A percentile compares a stretch with the other conserved stretches of the same genome.
Conservation (phyloP, 2,329 filamentous ascomycete genomes). For the Venturia pyrina region DNA sequence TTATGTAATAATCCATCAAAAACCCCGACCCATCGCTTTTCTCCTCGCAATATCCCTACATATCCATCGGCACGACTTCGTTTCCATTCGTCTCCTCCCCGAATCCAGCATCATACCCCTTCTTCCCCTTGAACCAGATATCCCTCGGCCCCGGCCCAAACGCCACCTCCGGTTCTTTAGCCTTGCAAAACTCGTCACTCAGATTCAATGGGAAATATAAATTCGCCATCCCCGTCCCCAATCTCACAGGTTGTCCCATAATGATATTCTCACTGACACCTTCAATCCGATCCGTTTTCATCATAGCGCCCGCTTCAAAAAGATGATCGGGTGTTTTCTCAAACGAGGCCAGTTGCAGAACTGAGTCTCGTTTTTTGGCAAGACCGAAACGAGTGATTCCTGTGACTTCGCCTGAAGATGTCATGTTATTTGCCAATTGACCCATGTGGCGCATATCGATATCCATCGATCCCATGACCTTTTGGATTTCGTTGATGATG, state of each 20-base stretch:
- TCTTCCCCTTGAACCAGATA: background rate
- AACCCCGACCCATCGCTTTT: no score
- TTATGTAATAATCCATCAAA: no score
- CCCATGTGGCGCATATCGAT: slow-evolving; percentile 99
- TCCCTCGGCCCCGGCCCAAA: background rate
- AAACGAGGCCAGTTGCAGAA: slow-evolving; percentile 88
- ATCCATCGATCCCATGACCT: slow-evolving; percentile 87
- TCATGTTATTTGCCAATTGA: slow-evolving; percentile 95
- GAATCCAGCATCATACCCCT: background rate
- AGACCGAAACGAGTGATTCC: slow-evolving; percentile 95
- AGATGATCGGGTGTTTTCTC: slow-evolving; percentile 98
- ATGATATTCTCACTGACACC: slow-evolving; percentile 97
- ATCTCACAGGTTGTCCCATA: slow-evolving; percentile 86
- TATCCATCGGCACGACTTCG: background rate
- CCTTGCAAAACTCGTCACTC: slow-evolving; percentile 40
- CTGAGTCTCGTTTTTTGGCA: slow-evolving; percentile 90
- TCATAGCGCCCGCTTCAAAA: slow-evolving; percentile 85
- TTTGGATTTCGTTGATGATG: slow-evolving; percentile 78
- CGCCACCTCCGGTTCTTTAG: slow-evolving; percentile 1
- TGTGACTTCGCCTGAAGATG: slow-evolving; percentile 92
- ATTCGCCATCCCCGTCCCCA: slow-evolving; percentile 88
- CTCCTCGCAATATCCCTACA: background rate
- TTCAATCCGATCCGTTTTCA: slow-evolving; percentile 86
- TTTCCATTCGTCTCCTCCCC: background rate
- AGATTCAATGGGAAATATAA: slow-evolving; percentile 71